phyloP scores from a whole-genome alignment of 2,329 filamentous ascomycete genomes.

The Cordyceps javanica region DNA sequence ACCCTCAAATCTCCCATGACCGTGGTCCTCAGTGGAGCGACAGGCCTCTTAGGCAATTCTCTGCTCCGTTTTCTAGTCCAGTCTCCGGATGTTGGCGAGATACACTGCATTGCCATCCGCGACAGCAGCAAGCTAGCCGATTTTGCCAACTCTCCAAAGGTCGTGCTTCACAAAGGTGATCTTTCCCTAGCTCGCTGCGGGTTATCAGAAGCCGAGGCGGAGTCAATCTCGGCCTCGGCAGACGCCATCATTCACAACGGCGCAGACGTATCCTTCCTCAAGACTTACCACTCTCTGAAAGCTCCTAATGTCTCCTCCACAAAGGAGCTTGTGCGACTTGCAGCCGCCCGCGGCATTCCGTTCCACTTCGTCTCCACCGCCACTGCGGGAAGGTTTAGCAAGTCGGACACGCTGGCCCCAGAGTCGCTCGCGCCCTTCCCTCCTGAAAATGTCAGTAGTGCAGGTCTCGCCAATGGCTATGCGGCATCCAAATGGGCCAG shows the following conservation, averaged over 20 bases:
- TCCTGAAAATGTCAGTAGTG: no score
- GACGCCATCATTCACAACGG: constrained; percentile 49
- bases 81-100: constrained; percentile 22
- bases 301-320: constrained; percentile 30
- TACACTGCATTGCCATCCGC: constrained; percentile 39
- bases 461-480: no score
- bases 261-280: constrained; percentile 31
- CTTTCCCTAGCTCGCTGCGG: constrained; percentile 22
- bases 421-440: no score
- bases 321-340: constrained; percentile 25
- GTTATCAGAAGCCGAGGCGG: no score
- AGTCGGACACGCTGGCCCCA: no score
- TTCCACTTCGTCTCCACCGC: constrained; percentile 34
- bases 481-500: no score
- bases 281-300: constrained; percentile 29
- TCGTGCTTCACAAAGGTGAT: constrained; percentile 22
- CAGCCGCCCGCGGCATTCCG: constrained; percentile 9
- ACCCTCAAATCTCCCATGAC: not conserved
- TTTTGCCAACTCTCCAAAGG: constrained; percentile 15
- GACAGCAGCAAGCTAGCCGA: constrained; percentile 11
- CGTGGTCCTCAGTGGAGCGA: constrained; percentile 31
- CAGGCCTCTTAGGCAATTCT: constrained; percentile 33
- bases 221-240: constrained; percentile 16
- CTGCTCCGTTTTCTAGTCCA: constrained; percentile 30
- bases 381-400: no score